phyloP scores from a whole-genome alignment of 1,139 yeast genomes.

The Petasospora rhodanensis region DNA sequence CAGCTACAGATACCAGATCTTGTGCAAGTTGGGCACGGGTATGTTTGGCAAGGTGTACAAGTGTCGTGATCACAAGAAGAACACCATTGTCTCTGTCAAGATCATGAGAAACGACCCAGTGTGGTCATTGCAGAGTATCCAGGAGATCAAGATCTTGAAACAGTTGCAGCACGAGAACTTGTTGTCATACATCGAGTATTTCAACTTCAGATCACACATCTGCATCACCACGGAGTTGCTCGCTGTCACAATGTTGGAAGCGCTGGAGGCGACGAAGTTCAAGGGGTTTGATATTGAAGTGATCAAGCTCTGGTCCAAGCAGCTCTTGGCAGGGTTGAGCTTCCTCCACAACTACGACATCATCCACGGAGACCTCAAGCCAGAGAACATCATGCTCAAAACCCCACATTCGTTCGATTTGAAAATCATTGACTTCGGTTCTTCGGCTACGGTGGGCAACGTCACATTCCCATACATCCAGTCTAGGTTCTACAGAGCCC shows the following conservation, averaged over 20 bases:
- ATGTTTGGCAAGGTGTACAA: slow-evolving; percentile 79
- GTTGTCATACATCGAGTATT: slow-evolving; percentile 60
- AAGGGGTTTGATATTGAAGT: slow-evolving; percentile 55
- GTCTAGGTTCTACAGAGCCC: slow-evolving; percentile 64
- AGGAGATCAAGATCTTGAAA: slow-evolving; percentile 69
- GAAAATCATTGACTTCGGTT: slow-evolving; percentile 64
- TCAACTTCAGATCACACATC: slow-evolving; percentile 77
- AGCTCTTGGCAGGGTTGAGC: slow-evolving; percentile 55
- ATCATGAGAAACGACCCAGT: slow-evolving; percentile 69
- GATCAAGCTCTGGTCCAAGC: slow-evolving; percentile 46
- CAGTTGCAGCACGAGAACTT: slow-evolving; percentile 39
- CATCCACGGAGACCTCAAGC: slow-evolving; percentile 79
- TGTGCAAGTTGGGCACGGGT: slow-evolving; percentile 65
- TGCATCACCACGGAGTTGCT: slow-evolving; percentile 76
- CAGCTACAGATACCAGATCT: slow-evolving; percentile 66
- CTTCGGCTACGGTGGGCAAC: slow-evolving; percentile 48
- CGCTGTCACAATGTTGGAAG: slow-evolving; percentile 63
- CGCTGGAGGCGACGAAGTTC: slow-evolving; percentile 56
- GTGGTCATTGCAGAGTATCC: slow-evolving; percentile 74
- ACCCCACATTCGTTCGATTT: slow-evolving; percentile 35
- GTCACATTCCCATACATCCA: slow-evolving; percentile 56
- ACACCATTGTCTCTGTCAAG: slow-evolving; percentile 62
- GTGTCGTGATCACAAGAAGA: slow-evolving; percentile 63
- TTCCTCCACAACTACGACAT: slow-evolving; percentile 53
- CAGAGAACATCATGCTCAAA: slow-evolving; percentile 58